phyloP scores from a whole-genome alignment of 345 rosid genomes.

The Hibiscus tridactylites region DNA sequence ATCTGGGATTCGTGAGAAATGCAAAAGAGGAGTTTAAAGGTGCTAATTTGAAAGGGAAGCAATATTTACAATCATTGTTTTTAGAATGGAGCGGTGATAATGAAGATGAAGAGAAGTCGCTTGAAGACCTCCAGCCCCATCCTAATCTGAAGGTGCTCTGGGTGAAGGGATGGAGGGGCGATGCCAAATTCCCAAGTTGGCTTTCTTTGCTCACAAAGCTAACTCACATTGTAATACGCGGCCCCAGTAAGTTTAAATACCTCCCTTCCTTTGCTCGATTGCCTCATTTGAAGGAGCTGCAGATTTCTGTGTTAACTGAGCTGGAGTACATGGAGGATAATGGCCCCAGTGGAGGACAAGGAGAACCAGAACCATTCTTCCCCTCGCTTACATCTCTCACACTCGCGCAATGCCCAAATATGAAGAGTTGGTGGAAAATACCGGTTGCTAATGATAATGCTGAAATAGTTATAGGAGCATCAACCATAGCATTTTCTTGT shows the following conservation, averaged over 20 bases:
- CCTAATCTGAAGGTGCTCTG: neutral
- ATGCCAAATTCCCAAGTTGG: neutral
- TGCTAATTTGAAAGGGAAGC: neutral
- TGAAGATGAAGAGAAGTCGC: neutral
- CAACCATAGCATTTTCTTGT: neutral
- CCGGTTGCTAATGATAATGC: too few relatives aligned
- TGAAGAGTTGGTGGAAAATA: neutral
- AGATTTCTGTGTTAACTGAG: too few relatives aligned
- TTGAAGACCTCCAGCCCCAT: neutral
- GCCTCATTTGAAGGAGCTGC: too few relatives aligned
- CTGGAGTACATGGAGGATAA: neutral
- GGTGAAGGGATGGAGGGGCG: neutral
- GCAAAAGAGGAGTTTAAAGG: neutral
- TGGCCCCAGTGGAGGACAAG: neutral
- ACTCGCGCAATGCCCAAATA: rapidly evolving
- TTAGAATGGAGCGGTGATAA: neutral
- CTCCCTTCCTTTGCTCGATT: neutral
- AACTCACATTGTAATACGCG: too few relatives aligned
- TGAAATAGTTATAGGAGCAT: neutral
- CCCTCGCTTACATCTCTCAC: neutral
- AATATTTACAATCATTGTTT: too few relatives aligned
- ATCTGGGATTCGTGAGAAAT: neutral
- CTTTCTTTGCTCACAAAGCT: neutral
- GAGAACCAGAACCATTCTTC: neutral
- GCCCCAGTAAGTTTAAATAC: neutral